Evolutionary conservation across 2,329 filamentous ascomycete species (phyloP).

Genomic region (Thermomyces lanuginosus): DNA sequence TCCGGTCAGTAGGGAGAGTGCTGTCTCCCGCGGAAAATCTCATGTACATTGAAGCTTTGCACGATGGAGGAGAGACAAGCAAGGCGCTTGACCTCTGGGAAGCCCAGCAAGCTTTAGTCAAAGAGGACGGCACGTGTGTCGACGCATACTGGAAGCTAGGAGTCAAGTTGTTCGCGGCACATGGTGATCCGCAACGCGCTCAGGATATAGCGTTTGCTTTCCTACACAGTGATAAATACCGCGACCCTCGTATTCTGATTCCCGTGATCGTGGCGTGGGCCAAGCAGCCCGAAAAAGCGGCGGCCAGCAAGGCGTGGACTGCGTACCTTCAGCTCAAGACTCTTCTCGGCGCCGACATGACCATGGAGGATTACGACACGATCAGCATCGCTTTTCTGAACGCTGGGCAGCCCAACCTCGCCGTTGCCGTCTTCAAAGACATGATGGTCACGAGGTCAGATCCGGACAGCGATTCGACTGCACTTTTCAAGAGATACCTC

Average conservation of each 20-base stretch:
- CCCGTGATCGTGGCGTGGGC: slow-evolving; percentile 55
- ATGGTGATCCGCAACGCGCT: slow-evolving; percentile 32
- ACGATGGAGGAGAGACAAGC: slow-evolving; percentile 43
- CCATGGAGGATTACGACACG: slow-evolving; percentile 59
- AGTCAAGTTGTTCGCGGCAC: slow-evolving; percentile 33
- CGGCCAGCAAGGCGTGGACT: slow-evolving; percentile 47
- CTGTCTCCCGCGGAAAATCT: slow-evolving; percentile 45
- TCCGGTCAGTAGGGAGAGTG: slow-evolving; percentile 41
- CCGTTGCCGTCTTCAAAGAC: slow-evolving; percentile 65
- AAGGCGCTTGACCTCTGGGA: slow-evolving; percentile 50
- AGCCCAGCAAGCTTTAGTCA: slow-evolving; percentile 36
- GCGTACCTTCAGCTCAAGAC: slow-evolving; percentile 49
- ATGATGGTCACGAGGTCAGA: slow-evolving; percentile 57
- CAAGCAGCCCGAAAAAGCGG: slow-evolving; percentile 31
- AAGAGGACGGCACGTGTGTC: slow-evolving; percentile 21
- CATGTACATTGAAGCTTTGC: slow-evolving; percentile 51
- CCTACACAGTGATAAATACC: slow-evolving; percentile 28
- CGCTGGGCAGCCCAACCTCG: slow-evolving; percentile 47
- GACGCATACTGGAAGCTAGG: slow-evolving; percentile 33
- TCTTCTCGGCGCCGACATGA: slow-evolving; percentile 44
- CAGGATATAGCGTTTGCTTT: slow-evolving; percentile 33
- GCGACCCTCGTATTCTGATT: slow-evolving; percentile 31
- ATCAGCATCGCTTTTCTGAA: slow-evolving; percentile 56
- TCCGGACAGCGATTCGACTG: slow-evolving; percentile 27
- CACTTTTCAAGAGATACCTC: slow-evolving; percentile 28